These are phyloP conservation scores for Hypoxylon sp. DNA, from an alignment of 2,329 filamentous ascomycete species.

Conservation along the genomic window DNA sequence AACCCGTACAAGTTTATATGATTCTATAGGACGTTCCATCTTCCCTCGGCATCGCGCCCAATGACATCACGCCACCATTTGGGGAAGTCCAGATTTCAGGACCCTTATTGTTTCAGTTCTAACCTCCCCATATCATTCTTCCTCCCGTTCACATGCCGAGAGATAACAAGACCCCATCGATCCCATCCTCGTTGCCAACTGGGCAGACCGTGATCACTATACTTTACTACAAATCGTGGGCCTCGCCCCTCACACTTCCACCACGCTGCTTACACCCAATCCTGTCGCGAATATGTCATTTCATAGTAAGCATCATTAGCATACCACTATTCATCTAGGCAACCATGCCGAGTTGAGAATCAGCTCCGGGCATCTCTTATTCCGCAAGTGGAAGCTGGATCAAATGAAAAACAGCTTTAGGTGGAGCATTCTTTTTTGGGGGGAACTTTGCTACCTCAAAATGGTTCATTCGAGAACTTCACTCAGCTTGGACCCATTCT, in stretches of 20 bases:
- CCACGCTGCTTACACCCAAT: conserved; percentile 36
- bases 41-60: conserved; percentile 11
- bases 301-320: conserved; percentile 41
- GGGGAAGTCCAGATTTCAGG: conserved; percentile 34
- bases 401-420: conserved; percentile 15
- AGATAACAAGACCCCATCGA: conserved; percentile 32
- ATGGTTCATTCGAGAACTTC: conserved; percentile 7
- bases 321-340: conserved; percentile 29
- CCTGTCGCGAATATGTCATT: conserved; percentile 10
- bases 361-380: conserved; percentile 21
- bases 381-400: conserved; percentile 37
- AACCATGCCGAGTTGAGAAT: conserved; percentile 33
- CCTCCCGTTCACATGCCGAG: conserved; percentile 39
- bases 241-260: conserved; percentile 15
- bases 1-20: conserved; percentile 31
- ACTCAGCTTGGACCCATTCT: neutral
- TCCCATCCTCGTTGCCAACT: conserved; percentile 29
- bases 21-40: conserved; percentile 18
- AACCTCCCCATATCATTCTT: conserved; percentile 2
- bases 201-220: conserved; percentile 30
- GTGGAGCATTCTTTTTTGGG: conserved; percentile 7
- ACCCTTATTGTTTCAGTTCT: conserved; percentile 35
- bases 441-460: conserved; percentile 24
- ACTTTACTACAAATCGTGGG: conserved; percentile 42
- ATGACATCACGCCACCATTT: conserved; percentile 36